A percentile compares a stretch with the other conserved stretches of the same genome.
Conservation (phyloP, 306 rosid species). For the Vachellia pachyceras region DNA sequence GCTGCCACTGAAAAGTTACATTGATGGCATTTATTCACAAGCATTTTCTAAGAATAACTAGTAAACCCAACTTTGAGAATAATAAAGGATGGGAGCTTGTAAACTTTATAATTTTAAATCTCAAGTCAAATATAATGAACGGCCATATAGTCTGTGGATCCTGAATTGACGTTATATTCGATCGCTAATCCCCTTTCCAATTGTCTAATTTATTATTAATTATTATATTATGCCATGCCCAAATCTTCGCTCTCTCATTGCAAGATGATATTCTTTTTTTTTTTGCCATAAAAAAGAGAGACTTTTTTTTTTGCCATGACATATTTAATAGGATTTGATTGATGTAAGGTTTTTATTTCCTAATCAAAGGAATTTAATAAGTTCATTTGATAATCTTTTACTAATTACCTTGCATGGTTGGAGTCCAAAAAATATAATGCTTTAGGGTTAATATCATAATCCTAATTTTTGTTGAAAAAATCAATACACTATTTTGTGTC, state of each 20-base stretch:
- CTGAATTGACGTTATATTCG: slow-evolving; percentile 1
- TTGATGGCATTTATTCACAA: background rate
- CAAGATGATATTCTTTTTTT: too few relatives aligned
- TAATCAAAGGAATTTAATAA: background rate
- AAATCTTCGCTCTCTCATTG: background rate
- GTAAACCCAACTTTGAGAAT: slow-evolving; percentile 3
- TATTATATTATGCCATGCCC: background rate
- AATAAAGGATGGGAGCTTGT: background rate
- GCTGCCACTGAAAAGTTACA: background rate
- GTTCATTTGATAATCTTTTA: background rate
- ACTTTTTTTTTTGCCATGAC: background rate
- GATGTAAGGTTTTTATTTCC: background rate
- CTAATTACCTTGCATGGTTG: background rate
- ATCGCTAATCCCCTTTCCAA: background rate
- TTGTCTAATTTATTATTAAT: background rate
- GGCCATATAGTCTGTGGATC: background rate
- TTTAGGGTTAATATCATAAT: background rate
- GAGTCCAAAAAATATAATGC: background rate
- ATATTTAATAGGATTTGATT: background rate
- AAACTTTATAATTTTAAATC: background rate
- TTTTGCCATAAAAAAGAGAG: too few relatives aligned
- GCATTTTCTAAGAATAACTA: slow-evolving; percentile 2
- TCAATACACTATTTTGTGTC: background rate
- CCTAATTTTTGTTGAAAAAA: background rate
- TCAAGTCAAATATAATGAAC: background rate